Percentiles rank a stretch among this genome's conserved stretches.
These are phyloP conservation scores for Mychonastes homosphaera DNA, from an alignment of 139 green algal genomes.

Conservation along the genomic window DNA sequence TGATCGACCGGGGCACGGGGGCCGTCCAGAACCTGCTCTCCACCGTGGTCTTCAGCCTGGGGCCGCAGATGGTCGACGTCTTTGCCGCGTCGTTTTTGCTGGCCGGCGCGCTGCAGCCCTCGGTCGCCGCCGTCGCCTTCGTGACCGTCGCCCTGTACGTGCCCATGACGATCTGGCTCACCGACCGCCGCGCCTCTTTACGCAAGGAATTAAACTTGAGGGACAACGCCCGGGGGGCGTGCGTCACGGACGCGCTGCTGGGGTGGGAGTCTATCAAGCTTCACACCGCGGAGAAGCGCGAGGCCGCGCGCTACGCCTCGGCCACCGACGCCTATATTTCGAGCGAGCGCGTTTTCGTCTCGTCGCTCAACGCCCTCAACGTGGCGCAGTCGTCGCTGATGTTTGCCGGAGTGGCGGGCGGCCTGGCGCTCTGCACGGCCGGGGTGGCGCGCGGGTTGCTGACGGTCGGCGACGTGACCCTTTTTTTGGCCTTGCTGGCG, in stretches of 20 bases:
- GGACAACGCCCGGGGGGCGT: conserved; percentile 56
- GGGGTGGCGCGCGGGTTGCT: conserved; percentile 29
- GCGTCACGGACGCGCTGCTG: conserved; percentile 75
- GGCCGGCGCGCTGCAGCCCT: conserved; percentile 50
- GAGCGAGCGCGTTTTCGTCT: conserved; percentile 21
- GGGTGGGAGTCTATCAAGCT: conserved; percentile 78
- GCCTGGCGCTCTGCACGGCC: conserved; percentile 27
- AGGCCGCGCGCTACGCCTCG: conserved; percentile 39
- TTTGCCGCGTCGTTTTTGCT: conserved; percentile 61
- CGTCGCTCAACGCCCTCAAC: conserved; percentile 66
- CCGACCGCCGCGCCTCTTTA: conserved; percentile 62
- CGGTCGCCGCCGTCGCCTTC: conserved; percentile 70
- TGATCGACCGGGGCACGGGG: conserved; percentile 67
- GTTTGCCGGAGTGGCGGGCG: conserved; percentile 37
- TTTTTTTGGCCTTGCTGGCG: conserved; percentile 74
- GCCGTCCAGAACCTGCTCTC: conserved; percentile 66
- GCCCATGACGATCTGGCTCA: conserved; percentile 75
- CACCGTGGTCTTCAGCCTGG: conserved; percentile 68
- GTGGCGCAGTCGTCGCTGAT: conserved; percentile 75
- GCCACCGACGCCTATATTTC: conserved; percentile 59
- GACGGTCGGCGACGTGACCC: conserved; percentile 72
- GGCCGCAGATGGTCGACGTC: conserved; percentile 66
- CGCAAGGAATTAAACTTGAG: conserved; percentile 6
- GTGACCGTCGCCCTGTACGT: conserved; percentile 74
- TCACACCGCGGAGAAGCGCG: conserved; percentile 68